phyloP scores from a whole-genome alignment of 768 basidiomycete genomes.

The Lactarius deliciosus region DNA sequence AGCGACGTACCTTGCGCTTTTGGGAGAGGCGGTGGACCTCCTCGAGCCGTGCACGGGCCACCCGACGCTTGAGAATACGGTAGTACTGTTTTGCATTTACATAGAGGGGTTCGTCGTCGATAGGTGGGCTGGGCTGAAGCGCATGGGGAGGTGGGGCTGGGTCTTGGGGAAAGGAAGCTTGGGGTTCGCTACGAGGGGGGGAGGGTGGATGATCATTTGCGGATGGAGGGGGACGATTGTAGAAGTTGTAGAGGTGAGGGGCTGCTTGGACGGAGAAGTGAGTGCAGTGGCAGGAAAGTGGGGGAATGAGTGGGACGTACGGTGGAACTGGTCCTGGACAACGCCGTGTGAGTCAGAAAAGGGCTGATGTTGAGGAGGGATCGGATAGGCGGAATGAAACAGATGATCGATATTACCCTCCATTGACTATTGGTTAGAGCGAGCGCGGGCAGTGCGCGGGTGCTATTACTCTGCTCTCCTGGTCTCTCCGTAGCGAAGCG shows the following conservation, averaged over 20 bases:
- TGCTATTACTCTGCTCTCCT: not conserved
- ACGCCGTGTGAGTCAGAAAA: slow-evolving; percentile 37
- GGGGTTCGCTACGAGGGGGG: slow-evolving; percentile 25
- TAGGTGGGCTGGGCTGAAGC: slow-evolving; percentile 41
- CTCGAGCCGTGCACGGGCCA: slow-evolving; percentile 87
- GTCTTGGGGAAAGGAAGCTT: slow-evolving; percentile 20
- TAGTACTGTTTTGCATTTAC: slow-evolving; percentile 99
- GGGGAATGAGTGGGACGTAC: slow-evolving; percentile 11
- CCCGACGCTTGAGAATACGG: slow-evolving; percentile 93
- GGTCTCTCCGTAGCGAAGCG: too few species aligned
- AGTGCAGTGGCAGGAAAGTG: slow-evolving; percentile 28
- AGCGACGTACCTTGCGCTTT: slow-evolving; percentile 75
- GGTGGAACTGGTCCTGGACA: slow-evolving; percentile 25
- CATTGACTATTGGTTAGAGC: slow-evolving; percentile 30
- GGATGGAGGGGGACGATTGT: slow-evolving; percentile 35
- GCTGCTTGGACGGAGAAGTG: slow-evolving; percentile 24
- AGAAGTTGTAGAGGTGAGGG: slow-evolving; percentile 27
- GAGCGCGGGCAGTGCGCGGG: not conserved
- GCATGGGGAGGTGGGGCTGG: slow-evolving; percentile 33
- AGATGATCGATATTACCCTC: slow-evolving; percentile 59
- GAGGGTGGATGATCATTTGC: slow-evolving; percentile 30
- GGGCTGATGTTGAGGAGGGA: slow-evolving; percentile 38
- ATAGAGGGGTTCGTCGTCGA: slow-evolving; percentile 97
- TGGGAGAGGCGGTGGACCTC: slow-evolving; percentile 91
- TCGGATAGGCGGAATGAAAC: slow-evolving; percentile 58